phyloP scores from a whole-genome alignment of 2,329 filamentous ascomycete genomes.

The Eurotiales sp. region DNA sequence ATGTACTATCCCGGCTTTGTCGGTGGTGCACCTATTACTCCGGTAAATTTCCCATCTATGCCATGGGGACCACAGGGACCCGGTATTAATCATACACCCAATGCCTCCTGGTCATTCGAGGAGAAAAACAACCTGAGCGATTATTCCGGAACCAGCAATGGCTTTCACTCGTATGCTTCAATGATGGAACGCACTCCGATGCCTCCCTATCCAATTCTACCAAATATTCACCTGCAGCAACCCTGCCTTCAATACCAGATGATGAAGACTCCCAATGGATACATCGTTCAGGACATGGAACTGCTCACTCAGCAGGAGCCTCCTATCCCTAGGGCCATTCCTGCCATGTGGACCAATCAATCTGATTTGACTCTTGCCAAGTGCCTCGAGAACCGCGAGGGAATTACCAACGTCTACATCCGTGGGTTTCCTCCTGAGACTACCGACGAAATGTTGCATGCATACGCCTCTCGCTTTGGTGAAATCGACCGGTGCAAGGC shows the following conservation, averaged over 20 bases:
- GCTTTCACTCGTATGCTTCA: conserved; percentile 53
- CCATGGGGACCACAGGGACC: conserved; percentile 35
- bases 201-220: conserved; percentile 43
- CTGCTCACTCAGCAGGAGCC: conserved; percentile 72
- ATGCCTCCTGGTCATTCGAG: conserved; percentile 42
- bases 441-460: conserved; percentile 80
- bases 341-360: conserved; percentile 76
- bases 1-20: conserved; percentile 39
- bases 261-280: conserved; percentile 45
- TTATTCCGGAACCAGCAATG: conserved; percentile 55
- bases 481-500: conserved; percentile 96
- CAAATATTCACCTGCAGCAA: conserved; percentile 55
- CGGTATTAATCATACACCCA: conserved; percentile 31
- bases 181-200: conserved; percentile 56
- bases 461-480: conserved; percentile 83
- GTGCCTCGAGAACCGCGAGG: conserved; percentile 88
- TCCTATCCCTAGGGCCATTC: conserved; percentile 79
- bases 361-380: conserved; percentile 88
- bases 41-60: conserved; percentile 30
- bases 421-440: conserved; percentile 93
- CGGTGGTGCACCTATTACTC: conserved; percentile 28
- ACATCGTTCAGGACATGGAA: conserved; percentile 54
- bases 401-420: conserved; percentile 98
- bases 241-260: conserved; percentile 40
- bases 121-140: conserved; percentile 56